Evolutionary conservation across 345 rosid species (phyloP).

Genomic region (Camelina laxa): DNA sequence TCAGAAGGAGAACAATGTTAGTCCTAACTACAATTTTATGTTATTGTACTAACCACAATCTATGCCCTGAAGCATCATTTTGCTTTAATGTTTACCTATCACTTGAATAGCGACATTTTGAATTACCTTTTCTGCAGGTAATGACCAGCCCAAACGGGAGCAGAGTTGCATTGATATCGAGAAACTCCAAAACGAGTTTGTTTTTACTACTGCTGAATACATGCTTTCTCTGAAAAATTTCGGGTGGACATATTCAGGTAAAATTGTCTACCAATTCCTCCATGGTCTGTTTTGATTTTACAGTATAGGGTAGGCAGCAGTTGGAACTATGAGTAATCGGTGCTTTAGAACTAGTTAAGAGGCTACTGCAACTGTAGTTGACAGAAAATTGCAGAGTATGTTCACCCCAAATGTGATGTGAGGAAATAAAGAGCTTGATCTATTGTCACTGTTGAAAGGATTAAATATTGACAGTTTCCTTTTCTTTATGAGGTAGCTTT

Average conservation of each 20-base stretch:
- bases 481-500: conserved; percentile 19
- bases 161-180: conserved; percentile 64
- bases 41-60: conserved; percentile 8
- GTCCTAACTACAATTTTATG: conserved; percentile 18
- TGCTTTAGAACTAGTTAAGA: conserved; percentile 19
- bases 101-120: conserved; percentile 15
- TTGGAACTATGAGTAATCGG: conserved; percentile 12
- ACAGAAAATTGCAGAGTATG: conserved; percentile 16
- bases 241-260: conserved; percentile 76
- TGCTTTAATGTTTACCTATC: conserved; percentile 22
- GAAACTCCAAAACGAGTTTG: conserved; percentile 76
- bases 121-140: conserved; percentile 50
- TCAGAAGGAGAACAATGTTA: conserved; percentile 61
- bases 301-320: conserved; percentile 4
- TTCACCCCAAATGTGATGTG: conserved; percentile 7
- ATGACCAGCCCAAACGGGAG: conserved; percentile 47
- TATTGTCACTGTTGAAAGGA: conserved; percentile 18
- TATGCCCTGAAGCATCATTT: conserved; percentile 18
- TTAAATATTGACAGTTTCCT: conserved; percentile 23
- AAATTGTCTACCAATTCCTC: conserved; percentile 17
- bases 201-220: conserved; percentile 83
- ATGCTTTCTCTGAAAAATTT: conserved; percentile 71
- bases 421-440: conserved; percentile 13
- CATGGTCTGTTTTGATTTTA: conserved; percentile 28
- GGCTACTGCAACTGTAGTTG: conserved; percentile 17